Evolutionary conservation across 805 yeast genomes (phyloP).

Genomic region (Yamadazyma sp.): DNA sequence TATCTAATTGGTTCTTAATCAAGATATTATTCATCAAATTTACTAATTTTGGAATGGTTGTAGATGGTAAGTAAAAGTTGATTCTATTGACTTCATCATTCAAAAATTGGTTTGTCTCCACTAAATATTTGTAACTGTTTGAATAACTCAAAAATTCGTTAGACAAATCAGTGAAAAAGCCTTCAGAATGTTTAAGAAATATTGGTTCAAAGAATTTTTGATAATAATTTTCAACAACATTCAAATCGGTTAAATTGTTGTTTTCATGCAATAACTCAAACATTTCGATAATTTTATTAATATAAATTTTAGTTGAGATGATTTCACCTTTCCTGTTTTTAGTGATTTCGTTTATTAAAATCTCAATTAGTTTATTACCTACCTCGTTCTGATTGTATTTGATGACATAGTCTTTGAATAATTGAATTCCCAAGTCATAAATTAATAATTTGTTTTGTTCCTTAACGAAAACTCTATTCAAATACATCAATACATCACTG

Average conservation of each 20-base stretch:
- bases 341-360: conserved; percentile 54
- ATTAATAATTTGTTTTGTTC: conserved; percentile 61
- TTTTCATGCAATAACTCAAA: conserved; percentile 58
- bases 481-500: conserved; percentile 80
- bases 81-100: conserved; percentile 61
- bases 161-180: conserved; percentile 51
- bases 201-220: conserved; percentile 63
- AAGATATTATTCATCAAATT: conserved; percentile 58
- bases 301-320: conserved; percentile 50
- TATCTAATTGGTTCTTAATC: conserved; percentile 53
- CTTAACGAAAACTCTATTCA: conserved; percentile 80
- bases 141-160: conserved; percentile 37
- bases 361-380: conserved; percentile 47
- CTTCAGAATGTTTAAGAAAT: conserved; percentile 51
- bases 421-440: conserved; percentile 69
- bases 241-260: conserved; percentile 17
- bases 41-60: conserved; percentile 52
- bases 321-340: conserved; percentile 53
- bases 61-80: conserved; percentile 49
- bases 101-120: conserved; percentile 49
- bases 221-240: conserved; percentile 58
- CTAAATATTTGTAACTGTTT: conserved; percentile 56
- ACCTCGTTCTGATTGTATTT: conserved; percentile 46
- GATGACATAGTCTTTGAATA: conserved; percentile 62
- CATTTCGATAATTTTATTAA: conserved; percentile 66